Conservation (phyloP, 2,329 filamentous ascomycete genomes). For the Cordyceps pruinosa region DNA sequence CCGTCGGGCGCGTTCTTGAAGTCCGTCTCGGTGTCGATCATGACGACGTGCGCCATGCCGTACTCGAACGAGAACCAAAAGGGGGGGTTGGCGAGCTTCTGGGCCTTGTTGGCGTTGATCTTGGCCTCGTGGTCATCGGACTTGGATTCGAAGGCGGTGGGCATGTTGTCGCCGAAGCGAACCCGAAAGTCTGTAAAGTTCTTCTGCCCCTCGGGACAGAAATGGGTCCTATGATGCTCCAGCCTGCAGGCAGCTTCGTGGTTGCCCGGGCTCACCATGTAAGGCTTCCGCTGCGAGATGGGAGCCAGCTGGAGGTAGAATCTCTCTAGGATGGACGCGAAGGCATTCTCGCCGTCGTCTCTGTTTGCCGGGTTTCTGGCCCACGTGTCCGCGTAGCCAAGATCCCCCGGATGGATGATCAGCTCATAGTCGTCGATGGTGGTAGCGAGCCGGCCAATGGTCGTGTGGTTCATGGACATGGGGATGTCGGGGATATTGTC, state of each 20-base stretch:
- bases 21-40: slow-evolving; percentile 29
- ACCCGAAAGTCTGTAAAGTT: slow-evolving; percentile 56
- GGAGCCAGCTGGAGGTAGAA: slow-evolving; percentile 39
- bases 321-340: slow-evolving; percentile 47
- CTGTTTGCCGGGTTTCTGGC: slow-evolving; percentile 38
- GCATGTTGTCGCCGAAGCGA: slow-evolving; percentile 42
- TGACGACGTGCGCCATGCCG: slow-evolving; percentile 23
- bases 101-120: slow-evolving; percentile 38
- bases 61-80: slow-evolving; percentile 24
- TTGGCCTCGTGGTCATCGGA: slow-evolving; percentile 39
- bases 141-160: slow-evolving; percentile 41
- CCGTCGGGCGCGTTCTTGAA: slow-evolving; percentile 22
- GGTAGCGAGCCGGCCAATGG: slow-evolving; percentile 44
- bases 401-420: slow-evolving; percentile 46
- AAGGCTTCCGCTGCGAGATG: slow-evolving; percentile 45
- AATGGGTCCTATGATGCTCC: slow-evolving; percentile 25
- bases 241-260: slow-evolving; percentile 47
- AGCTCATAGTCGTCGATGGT: slow-evolving; percentile 50
- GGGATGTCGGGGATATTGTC: slow-evolving; percentile 42
- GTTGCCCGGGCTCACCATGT: slow-evolving; percentile 41
- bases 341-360: slow-evolving; percentile 42
- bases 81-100: slow-evolving; percentile 22
- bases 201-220: slow-evolving; percentile 46
- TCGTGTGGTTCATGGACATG: slow-evolving; percentile 50
- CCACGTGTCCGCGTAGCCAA: slow-evolving; percentile 56